These are phyloP conservation scores for Marvania coccoides DNA, from an alignment of 139 green algal genomes.

Conservation along the genomic window DNA sequence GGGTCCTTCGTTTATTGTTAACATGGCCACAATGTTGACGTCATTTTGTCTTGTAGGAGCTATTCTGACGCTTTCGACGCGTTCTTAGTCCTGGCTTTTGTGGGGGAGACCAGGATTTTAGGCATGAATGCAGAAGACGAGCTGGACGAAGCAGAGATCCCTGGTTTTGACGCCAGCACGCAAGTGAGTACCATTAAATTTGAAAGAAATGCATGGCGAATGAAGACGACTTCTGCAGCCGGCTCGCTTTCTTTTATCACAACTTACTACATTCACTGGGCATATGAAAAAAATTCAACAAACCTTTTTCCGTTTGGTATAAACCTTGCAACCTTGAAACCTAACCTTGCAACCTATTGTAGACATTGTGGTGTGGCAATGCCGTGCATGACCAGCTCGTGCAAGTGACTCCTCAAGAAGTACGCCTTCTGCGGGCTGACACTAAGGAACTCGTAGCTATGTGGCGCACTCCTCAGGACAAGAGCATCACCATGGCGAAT, in stretches of 20 bases:
- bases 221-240: too few species aligned
- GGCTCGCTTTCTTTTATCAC: too few species aligned
- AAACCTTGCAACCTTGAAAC: too few species aligned
- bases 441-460: slow-evolving; percentile 32
- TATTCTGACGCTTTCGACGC: slow-evolving; percentile 62
- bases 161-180: slow-evolving; percentile 66
- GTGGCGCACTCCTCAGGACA: slow-evolving; percentile 54
- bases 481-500: slow-evolving; percentile 67
- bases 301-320: too few species aligned
- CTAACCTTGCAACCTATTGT: slow-evolving; percentile 7
- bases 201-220: background rate
- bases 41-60: background rate
- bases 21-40: too few species aligned
- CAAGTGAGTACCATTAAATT: slow-evolving; percentile 21
- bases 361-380: slow-evolving; percentile 86
- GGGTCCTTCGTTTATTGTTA: slow-evolving; percentile 6
- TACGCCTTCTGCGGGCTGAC: slow-evolving; percentile 45
- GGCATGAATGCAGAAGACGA: slow-evolving; percentile 79
- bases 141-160: slow-evolving; percentile 69
- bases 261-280: too few species aligned
- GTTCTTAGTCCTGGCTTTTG: slow-evolving; percentile 90
- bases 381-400: slow-evolving; percentile 66
- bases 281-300: too few species aligned
- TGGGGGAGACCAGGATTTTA: slow-evolving; percentile 78
- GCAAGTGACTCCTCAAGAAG: slow-evolving; percentile 60